Base-by-base conservation (phyloP, 257 asterid species). In the Gynochthodes officinalis region DNA sequence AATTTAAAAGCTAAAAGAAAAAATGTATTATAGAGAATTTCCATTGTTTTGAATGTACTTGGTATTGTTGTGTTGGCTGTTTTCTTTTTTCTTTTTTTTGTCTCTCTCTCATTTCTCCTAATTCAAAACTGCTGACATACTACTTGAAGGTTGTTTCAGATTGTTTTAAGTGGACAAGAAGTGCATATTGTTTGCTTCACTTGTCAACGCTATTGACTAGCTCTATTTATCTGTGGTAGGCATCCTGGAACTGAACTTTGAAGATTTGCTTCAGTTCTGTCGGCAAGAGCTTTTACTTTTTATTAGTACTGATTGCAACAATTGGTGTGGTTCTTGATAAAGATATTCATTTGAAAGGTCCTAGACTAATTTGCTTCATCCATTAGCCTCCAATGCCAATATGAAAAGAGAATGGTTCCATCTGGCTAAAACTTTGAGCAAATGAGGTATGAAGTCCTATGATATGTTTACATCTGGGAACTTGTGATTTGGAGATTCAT, bases 141-240 rank as follows among this genome's bases (percentile, higher is more conserved):
- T 49, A 35, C 30, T 18, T 14, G 4, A 8, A 49, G 44, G 42
- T n/a, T 57, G 48, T 4, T 52, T 23, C 30, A 21, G 9, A 0
- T 7, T 37, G n/a, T 57, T 58, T 49, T 72, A 39, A 13, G 27
- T 40, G 37, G 21, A 61, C 10, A 30, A 25, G 32, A 49, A 0
- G 28, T 32, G 43, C 68, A 11, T 63, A 30, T 35, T 63, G 37
- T 70, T n/a, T 28, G 30, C 23, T 27, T 71, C 43, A 4, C 15
- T n/a, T 30, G 7, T 50, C 42, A 61, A 16, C n/a, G 9, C 23
- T 50, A 9, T 27, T 37, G 54, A 30, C 54, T 48, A 25, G 23
- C 69, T 50, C 25, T 48, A 1, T n/a, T 14, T 67, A 16, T 19
- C 32, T 57, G 53, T 57, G 53, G 32, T n/a, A 75, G 73, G 62